These are phyloP conservation scores for Colletotrichum sp. DNA, from an alignment of 2,329 filamentous ascomycete species.

Conservation along the genomic window DNA sequence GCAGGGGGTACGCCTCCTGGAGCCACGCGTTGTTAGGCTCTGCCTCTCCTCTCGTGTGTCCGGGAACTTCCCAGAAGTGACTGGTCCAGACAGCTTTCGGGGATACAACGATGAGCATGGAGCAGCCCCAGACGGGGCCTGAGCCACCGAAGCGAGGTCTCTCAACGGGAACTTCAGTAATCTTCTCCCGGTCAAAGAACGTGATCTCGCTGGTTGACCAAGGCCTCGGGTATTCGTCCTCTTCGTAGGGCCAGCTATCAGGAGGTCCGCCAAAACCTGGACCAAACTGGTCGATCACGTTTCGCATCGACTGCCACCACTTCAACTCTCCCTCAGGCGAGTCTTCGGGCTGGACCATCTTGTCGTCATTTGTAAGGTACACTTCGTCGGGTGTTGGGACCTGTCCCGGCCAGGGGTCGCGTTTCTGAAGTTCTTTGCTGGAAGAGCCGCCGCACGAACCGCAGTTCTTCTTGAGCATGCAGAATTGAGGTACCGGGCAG, in stretches of 20 bases:
- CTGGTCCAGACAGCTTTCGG: slow-evolving; percentile 12
- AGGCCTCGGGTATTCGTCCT: neutral
- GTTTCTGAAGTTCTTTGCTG: neutral
- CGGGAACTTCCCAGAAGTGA: slow-evolving; percentile 22
- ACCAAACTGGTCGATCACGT: neutral
- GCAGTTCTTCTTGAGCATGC: neutral
- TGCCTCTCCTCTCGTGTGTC: neutral
- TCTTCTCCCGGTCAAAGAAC: neutral
- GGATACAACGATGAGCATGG: slow-evolving; percentile 9
- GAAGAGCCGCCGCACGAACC: neutral
- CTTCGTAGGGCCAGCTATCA: neutral
- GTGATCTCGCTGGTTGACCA: slow-evolving; percentile 8
- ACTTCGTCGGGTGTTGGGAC: neutral
- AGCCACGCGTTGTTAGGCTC: neutral
- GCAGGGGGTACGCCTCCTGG: neutral
- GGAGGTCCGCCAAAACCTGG: neutral
- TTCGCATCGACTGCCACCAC: neutral
- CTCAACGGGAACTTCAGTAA: neutral
- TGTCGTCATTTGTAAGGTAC: neutral
- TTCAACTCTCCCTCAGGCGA: neutral
- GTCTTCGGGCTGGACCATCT: neutral
- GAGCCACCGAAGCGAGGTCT: slow-evolving; percentile 13
- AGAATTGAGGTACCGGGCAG: neutral
- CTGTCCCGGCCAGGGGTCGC: neutral
- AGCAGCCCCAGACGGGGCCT: slow-evolving; percentile 22